phyloP scores from a whole-genome alignment of 371 early-diverging fungal species.

The Apophysomyces sp. region DNA sequence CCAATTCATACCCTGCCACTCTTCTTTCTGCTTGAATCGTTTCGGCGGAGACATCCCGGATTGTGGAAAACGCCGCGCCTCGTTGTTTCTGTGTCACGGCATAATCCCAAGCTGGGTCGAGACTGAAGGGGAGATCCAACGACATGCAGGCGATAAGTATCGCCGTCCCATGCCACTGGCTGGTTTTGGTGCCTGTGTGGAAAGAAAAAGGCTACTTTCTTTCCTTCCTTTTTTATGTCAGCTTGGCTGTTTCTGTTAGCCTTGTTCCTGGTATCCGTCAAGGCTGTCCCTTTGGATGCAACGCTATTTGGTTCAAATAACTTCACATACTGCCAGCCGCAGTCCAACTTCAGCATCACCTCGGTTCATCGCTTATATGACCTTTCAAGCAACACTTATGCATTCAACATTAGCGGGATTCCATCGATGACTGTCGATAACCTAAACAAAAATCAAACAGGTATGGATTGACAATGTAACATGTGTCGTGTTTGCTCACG shows the following conservation, averaged over 20 bases:
- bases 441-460: not conserved
- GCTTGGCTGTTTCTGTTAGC: not conserved
- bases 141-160: not conserved
- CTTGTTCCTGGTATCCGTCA: not conserved
- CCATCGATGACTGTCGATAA: not conserved
- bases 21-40: not conserved
- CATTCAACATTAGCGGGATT: not conserved
- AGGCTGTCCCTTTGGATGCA: not conserved
- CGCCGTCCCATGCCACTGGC: not conserved
- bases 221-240: constrained; percentile 10
- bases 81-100: not conserved
- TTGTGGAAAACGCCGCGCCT: not conserved
- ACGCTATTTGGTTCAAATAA: not conserved
- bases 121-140: constrained; percentile 1
- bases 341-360: not conserved
- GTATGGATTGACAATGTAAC: not conserved
- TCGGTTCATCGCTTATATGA: not conserved
- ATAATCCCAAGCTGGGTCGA: not conserved
- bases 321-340: not conserved
- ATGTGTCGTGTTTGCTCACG: not conserved
- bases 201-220: constrained; percentile 10
- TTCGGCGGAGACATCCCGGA: not conserved
- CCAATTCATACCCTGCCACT: too few species aligned
- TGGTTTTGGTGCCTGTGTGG: constrained; percentile 4
- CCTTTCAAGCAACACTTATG: not conserved